phyloP scores from a whole-genome alignment of 2,329 filamentous ascomycete species.

The Trichophyton rubrum region DNA sequence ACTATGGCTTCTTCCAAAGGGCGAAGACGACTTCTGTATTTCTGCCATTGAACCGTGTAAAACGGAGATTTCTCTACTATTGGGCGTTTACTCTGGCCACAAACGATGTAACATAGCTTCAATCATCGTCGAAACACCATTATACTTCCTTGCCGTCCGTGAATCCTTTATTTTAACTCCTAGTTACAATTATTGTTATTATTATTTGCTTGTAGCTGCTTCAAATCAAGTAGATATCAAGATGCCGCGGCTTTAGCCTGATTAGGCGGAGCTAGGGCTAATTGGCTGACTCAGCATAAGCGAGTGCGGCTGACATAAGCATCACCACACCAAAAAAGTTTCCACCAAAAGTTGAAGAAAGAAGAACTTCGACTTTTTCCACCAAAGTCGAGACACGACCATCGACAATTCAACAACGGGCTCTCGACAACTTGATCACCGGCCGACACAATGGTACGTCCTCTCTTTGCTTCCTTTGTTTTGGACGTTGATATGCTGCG shows the following conservation, averaged over 20 bases:
- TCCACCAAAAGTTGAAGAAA: constrained; percentile 24
- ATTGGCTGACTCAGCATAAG: constrained; percentile 32
- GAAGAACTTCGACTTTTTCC: constrained; percentile 17
- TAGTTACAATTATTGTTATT: not conserved
- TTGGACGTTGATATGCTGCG: constrained; percentile 6
- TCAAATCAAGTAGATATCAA: too few relatives aligned
- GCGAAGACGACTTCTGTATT: not conserved
- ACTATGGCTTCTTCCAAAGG: not conserved
- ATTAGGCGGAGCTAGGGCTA: constrained; percentile 16
- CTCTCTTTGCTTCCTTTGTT: not conserved
- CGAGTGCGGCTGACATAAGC: constrained; percentile 23
- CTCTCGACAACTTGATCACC: constrained; percentile 36
- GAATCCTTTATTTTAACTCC: not conserved
- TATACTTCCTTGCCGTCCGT: not conserved
- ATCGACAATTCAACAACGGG: constrained; percentile 32
- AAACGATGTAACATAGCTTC: not conserved
- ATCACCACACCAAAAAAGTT: constrained; percentile 31
- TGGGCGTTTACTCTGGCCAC: not conserved
- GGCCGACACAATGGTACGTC: constrained; percentile 40
- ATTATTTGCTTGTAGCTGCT: too few relatives aligned
- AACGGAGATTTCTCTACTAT: not conserved
- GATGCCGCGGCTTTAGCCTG: not conserved
- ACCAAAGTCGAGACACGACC: constrained; percentile 34
- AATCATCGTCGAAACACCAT: not conserved
- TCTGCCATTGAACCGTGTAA: not conserved